These are phyloP conservation scores for Syzygium syzygioides DNA, from an alignment of 441 rosid genomes.

Conservation along the genomic window DNA sequence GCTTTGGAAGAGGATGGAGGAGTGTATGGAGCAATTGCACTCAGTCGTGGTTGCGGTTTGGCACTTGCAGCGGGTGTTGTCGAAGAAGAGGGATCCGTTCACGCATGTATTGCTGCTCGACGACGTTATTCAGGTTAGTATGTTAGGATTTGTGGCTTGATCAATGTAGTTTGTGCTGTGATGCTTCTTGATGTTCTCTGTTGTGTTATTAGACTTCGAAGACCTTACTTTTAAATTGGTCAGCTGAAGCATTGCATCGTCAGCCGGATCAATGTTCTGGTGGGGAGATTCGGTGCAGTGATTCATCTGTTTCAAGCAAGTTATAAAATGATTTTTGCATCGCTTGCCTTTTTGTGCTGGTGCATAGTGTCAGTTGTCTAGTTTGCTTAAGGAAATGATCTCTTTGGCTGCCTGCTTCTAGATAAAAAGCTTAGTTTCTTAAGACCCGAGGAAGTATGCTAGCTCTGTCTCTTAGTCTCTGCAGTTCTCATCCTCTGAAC, in stretches of 20 bases:
- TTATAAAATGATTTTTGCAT: not conserved
- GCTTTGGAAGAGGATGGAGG: constrained; percentile 85
- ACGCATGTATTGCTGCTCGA: constrained; percentile 89
- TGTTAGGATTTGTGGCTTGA: not conserved
- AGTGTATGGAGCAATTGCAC: constrained; percentile 84
- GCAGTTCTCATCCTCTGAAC: not conserved
- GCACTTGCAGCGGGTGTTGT: constrained; percentile 96
- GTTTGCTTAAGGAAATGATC: not conserved
- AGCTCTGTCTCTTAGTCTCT: not conserved
- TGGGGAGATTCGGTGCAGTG: not conserved
- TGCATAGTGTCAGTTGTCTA: not conserved
- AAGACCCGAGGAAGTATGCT: not conserved
- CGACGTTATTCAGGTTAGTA: constrained; percentile 78
- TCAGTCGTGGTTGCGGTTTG: constrained; percentile 77
- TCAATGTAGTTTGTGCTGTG: not conserved
- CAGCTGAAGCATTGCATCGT: not conserved
- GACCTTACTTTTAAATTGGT: not conserved
- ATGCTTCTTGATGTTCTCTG: not conserved
- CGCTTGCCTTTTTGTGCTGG: not conserved
- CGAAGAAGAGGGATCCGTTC: constrained; percentile 96
- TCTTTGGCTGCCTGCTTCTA: not conserved
- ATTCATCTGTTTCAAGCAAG: not conserved
- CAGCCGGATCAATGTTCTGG: not conserved
- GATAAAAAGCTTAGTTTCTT: not conserved
- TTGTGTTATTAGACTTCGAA: not conserved